phyloP scores from a whole-genome alignment of 1,139 yeast species.

The Zygosaccharomyces sapae region DNA sequence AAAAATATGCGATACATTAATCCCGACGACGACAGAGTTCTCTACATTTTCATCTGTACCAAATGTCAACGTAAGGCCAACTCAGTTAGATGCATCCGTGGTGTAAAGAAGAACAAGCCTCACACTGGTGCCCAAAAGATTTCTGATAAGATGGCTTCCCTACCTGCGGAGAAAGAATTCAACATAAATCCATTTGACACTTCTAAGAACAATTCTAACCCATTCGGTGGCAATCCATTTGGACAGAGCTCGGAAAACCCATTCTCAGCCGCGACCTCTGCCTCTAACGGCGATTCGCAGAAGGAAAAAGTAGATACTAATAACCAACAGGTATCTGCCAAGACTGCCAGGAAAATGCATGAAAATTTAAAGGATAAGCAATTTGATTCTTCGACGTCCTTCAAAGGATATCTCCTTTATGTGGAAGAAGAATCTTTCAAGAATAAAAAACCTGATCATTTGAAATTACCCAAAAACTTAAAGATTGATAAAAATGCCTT shows the following conservation, averaged over 20 bases:
- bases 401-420: constrained; percentile 62
- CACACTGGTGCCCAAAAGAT: constrained; percentile 40
- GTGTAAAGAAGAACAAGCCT: constrained; percentile 55
- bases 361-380: constrained; percentile 26
- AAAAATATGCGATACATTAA: constrained; percentile 32
- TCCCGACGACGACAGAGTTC: constrained; percentile 70
- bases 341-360: constrained; percentile 25
- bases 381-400: constrained; percentile 35
- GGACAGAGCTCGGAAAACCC: constrained; percentile 19
- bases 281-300: constrained; percentile 8
- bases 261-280: constrained; percentile 14
- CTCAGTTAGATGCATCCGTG: constrained; percentile 68
- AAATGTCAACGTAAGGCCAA: constrained; percentile 71
- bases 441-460: constrained; percentile 45
- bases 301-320: constrained; percentile 4
- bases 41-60: constrained; percentile 76
- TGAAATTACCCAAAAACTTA: constrained; percentile 40
- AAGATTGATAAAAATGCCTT: constrained; percentile 36
- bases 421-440: constrained; percentile 63
- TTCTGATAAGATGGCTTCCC: constrained; percentile 41
- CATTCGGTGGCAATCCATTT: constrained; percentile 42
- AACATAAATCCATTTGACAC: constrained; percentile 43
- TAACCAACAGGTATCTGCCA: constrained; percentile 23
- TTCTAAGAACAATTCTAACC: constrained; percentile 30
- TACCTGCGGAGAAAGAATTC: constrained; percentile 42